These are phyloP conservation scores for Cytidiella melzeri DNA, from an alignment of 768 basidiomycete species.

Conservation along the genomic window DNA sequence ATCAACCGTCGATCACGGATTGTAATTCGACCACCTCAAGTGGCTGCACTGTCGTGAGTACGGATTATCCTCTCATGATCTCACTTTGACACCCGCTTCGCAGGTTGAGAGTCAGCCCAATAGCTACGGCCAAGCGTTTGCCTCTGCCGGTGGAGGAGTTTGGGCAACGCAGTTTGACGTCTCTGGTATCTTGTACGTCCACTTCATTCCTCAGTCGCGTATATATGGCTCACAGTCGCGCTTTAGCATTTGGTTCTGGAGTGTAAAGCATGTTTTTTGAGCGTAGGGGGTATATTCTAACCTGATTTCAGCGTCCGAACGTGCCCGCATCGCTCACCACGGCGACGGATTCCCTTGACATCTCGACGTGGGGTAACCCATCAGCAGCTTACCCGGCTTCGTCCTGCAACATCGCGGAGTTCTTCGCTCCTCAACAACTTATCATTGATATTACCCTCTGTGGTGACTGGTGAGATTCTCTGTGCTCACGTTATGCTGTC, in stretches of 20 bases:
- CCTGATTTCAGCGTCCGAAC: slow-evolving; percentile 26
- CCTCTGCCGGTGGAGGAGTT: slow-evolving; percentile 47
- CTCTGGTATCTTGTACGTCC: slow-evolving; percentile 39
- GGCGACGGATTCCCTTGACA: slow-evolving; percentile 30
- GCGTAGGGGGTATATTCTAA: neutral
- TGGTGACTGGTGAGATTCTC: slow-evolving; percentile 37
- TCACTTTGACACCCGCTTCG: neutral
- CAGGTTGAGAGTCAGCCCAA: slow-evolving; percentile 27
- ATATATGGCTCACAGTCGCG: neutral
- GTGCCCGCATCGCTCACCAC: slow-evolving; percentile 31
- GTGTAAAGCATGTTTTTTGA: slow-evolving; percentile 23
- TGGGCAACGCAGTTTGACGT: slow-evolving; percentile 65
- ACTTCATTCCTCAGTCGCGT: neutral
- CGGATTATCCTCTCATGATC: neutral
- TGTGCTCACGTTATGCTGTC: neutral
- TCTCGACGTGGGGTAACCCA: slow-evolving; percentile 39
- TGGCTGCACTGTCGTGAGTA: slow-evolving; percentile 17
- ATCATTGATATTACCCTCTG: slow-evolving; percentile 56
- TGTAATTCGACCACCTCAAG: slow-evolving; percentile 25
- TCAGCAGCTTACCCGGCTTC: slow-evolving; percentile 36
- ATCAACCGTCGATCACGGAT: slow-evolving; percentile 13
- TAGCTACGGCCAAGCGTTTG: slow-evolving; percentile 37
- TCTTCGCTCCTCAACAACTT: slow-evolving; percentile 44
- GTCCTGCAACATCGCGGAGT: slow-evolving; percentile 38
- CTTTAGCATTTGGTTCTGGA: slow-evolving; percentile 45